Percentiles rank a stretch among this genome's conserved stretches.
Evolutionary conservation across 371 early-diverging fungal species (phyloP).

Genomic region (Apophysomyces ossiformis): DNA sequence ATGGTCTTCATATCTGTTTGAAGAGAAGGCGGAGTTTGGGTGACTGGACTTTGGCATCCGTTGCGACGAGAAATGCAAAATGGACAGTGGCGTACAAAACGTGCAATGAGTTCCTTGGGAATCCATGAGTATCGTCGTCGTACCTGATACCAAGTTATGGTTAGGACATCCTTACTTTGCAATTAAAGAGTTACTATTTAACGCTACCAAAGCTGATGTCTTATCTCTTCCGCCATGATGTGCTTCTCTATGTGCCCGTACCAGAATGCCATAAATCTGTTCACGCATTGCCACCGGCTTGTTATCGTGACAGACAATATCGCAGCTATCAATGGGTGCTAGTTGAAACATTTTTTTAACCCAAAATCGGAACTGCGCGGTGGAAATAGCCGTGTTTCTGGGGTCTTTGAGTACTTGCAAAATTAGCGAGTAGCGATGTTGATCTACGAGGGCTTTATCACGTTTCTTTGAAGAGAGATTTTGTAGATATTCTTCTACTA

Average conservation of each 20-base stretch:
- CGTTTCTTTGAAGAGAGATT: slow-evolving; percentile 65
- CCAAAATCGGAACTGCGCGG: slow-evolving; percentile 70
- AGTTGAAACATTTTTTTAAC: slow-evolving; percentile 72
- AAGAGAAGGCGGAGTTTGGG: slow-evolving; percentile 3
- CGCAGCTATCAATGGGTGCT: slow-evolving; percentile 27
- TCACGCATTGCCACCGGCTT: slow-evolving; percentile 67
- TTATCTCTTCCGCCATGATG: slow-evolving; percentile 69
- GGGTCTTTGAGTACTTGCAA: slow-evolving; percentile 61
- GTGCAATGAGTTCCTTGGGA: slow-evolving; percentile 40
- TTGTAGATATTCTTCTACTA: slow-evolving; percentile 57
- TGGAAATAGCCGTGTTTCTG: slow-evolving; percentile 62
- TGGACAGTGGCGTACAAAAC: slow-evolving; percentile 42
- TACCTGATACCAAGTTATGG: slow-evolving; percentile 24
- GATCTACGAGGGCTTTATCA: slow-evolving; percentile 64
- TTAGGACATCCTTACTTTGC: not conserved
- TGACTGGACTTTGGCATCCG: slow-evolving; percentile 35
- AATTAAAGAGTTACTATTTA: not conserved
- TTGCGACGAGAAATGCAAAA: slow-evolving; percentile 42
- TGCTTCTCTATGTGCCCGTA: slow-evolving; percentile 61
- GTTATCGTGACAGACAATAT: slow-evolving; percentile 57
- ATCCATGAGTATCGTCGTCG: slow-evolving; percentile 41
- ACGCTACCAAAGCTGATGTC: slow-evolving; percentile 62
- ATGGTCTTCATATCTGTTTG: slow-evolving; percentile 19
- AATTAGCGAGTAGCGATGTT: slow-evolving; percentile 58
- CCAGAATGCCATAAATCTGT: slow-evolving; percentile 61